Percentiles rank a stretch among this genome's conserved stretches.
Conservation (phyloP, 805 yeast genomes). For the Zygosaccharomyces pseudorouxii region DNA sequence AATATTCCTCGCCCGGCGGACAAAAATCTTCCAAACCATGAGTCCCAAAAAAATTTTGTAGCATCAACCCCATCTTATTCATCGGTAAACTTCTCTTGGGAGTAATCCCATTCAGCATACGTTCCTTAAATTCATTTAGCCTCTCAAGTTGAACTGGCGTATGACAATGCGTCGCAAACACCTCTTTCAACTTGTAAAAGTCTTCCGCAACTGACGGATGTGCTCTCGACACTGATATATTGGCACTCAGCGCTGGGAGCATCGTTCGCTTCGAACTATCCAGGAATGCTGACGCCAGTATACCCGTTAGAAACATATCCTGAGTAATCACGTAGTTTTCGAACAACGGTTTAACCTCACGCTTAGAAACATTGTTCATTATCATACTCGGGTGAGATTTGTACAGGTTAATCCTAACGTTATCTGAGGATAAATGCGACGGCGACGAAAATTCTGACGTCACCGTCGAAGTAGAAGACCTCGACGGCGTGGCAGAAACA, state of each 20-base stretch:
- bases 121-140: conserved; percentile 27
- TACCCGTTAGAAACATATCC: conserved; percentile 28
- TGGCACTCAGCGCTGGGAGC: conserved; percentile 30
- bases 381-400: conserved; percentile 29
- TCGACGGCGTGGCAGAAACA: background rate
- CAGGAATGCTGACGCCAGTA: conserved; percentile 30
- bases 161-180: conserved; percentile 23
- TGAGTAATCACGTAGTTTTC: conserved; percentile 31
- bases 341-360: conserved; percentile 34
- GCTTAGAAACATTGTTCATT: conserved; percentile 29
- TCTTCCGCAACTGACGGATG: conserved; percentile 24
- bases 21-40: conserved; percentile 30
- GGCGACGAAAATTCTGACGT: background rate
- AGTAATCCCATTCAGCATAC: conserved; percentile 26
- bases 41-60: conserved; percentile 22
- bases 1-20: conserved; percentile 23
- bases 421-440: conserved; percentile 8
- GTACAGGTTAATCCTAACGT: conserved; percentile 27
- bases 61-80: conserved; percentile 23
- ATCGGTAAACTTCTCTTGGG: conserved; percentile 20
- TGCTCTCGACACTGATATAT: conserved; percentile 27
- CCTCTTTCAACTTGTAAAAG: conserved; percentile 24
- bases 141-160: conserved; percentile 22
- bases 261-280: conserved; percentile 28
- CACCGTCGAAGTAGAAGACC: background rate